Base-by-base conservation (phyloP, 2,329 filamentous ascomycete genomes). In the Fusarium luffae region DNA sequence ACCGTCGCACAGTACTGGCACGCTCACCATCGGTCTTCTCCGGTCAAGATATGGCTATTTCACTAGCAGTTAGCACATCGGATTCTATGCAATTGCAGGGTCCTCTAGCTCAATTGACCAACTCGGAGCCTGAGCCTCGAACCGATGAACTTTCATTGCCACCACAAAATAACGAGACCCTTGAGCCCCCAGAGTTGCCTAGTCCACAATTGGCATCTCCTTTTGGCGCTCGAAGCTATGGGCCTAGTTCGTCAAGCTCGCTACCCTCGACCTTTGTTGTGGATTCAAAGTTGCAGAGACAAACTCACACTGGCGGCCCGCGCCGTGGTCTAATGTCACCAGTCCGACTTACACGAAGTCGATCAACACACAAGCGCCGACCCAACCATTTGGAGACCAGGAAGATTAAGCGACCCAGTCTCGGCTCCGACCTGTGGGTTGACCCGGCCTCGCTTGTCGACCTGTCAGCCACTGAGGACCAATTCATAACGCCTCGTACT, bases 31-130 rank as follows among this genome's bases (percentile, higher is more conserved):
- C 84, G 3, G 79, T 85, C 13, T 91, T 91, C 74, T 87, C 84
- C 3, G 85, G 85, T 13, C 84, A 85, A 42, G 89, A 90, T 66
- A 89, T 92, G 84, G 83, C 85, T 43, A 80, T 90, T 73, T 91
- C 89, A 13, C 81, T 92, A 54, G 83, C 85, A 3, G 80, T 90
- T 30, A 89, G 87, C 79, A 91, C 89, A 2, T 85, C 89, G 3
- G 87, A 90, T 43, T 85, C 85, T 4, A 91, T 92, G 89, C 86
- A 90, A 70, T 86, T 85, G 0, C 81, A 86, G 55, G 89, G 88
- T 4, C 87, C 88, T 12, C 74, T 92, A 57, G 88, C 89, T 4
- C 86, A 87, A 70, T 82, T 91, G 43, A 85, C 86, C n/a, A 80
- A 80, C 56, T 85, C 85, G 18, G 71, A 69, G 37, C 56, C 72